Evolutionary conservation across 2,329 filamentous ascomycete species (phyloP).

Genomic region (Elsinoe australis): DNA sequence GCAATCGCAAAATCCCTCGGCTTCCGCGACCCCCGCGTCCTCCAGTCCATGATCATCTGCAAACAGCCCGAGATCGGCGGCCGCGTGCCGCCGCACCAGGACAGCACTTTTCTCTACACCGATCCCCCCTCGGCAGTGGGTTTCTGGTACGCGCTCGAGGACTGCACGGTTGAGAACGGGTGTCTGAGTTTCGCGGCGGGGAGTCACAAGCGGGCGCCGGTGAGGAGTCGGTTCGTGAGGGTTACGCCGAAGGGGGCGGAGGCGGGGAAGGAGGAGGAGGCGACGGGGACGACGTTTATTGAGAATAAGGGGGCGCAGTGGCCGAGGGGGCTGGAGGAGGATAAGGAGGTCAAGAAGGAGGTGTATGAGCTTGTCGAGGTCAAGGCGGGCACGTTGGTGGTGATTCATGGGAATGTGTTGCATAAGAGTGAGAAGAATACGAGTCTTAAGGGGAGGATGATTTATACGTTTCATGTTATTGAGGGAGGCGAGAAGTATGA

Average conservation of each 20-base stretch:
- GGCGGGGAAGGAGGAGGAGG: constrained; percentile 35
- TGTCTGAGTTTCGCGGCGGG: constrained; percentile 81
- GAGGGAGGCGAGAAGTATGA: constrained; percentile 77
- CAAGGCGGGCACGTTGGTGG: constrained; percentile 78
- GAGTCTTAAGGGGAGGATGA: constrained; percentile 78
- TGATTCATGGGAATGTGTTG: constrained; percentile 92
- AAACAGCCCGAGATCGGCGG: constrained; percentile 96
- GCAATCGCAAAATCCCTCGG: constrained; percentile 64
- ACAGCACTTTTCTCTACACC: constrained; percentile 88
- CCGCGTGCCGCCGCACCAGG: constrained; percentile 83
- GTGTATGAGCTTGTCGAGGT: constrained; percentile 77
- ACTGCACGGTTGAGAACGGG: constrained; percentile 78
- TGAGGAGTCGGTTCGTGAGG: constrained; percentile 69
- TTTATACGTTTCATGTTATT: constrained; percentile 97
- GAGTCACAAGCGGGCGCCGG: constrained; percentile 64
- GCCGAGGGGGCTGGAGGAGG: constrained; percentile 34
- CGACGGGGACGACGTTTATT: constrained; percentile 52
- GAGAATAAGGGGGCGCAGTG: constrained; percentile 57
- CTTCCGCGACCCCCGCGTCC: constrained; percentile 64
- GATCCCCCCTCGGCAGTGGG: constrained; percentile 81
- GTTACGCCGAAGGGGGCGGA: constrained; percentile 29
- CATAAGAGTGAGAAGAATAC: constrained; percentile 94
- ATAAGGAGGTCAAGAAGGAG: constrained; percentile 39
- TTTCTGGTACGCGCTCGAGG: constrained; percentile 96
- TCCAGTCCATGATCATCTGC: constrained; percentile 98